phyloP scores from a whole-genome alignment of 1,284 basidiomycete species.

The Xerocomus amazonicus region DNA sequence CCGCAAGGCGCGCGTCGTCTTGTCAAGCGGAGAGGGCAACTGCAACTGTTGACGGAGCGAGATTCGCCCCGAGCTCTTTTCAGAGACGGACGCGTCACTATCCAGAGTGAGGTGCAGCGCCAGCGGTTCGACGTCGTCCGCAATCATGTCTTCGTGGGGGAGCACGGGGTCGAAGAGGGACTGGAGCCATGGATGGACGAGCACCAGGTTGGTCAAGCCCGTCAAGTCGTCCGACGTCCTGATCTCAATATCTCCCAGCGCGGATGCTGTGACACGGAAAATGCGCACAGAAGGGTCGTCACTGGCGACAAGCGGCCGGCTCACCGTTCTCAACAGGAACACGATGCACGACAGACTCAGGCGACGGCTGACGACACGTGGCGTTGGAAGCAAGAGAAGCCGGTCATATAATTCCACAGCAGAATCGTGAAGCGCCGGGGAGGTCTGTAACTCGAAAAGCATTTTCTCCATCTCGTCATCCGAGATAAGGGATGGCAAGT shows the following conservation, averaged over 20 bases:
- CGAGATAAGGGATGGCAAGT: conserved; percentile 9
- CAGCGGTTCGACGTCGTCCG: conserved; percentile 6
- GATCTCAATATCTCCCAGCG: conserved; percentile 13
- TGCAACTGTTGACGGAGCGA: conserved; percentile 6
- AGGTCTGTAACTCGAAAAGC: conserved; percentile 5
- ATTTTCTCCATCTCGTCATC: conserved; percentile 10
- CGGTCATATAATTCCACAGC: conserved; percentile 17
- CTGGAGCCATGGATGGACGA: conserved; percentile 21
- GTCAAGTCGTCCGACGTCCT: conserved; percentile 12
- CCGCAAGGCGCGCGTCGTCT: conserved; percentile 15
- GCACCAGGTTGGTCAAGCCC: conserved; percentile 13
- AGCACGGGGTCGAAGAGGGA: conserved; percentile 16
- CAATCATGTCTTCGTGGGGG: conserved; percentile 22
- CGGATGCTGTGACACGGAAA: conserved; percentile 12
- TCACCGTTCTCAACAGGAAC: conserved; percentile 13
- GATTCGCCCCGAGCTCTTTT: background rate
- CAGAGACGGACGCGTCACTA: background rate
- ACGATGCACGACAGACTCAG: conserved; percentile 16
- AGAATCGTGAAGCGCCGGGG: conserved; percentile 6
- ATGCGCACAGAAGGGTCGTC: conserved; percentile 1
- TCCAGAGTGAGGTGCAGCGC: background rate
- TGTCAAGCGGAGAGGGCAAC: conserved; percentile 17
- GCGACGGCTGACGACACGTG: conserved; percentile 16
- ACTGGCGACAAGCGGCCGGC: background rate
- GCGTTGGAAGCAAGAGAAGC: conserved; percentile 12